Evolutionary conservation across 1,284 basidiomycete species (phyloP), one percentile per base, ranked within the genome.

Genomic region (Irpex sp.): DNA sequence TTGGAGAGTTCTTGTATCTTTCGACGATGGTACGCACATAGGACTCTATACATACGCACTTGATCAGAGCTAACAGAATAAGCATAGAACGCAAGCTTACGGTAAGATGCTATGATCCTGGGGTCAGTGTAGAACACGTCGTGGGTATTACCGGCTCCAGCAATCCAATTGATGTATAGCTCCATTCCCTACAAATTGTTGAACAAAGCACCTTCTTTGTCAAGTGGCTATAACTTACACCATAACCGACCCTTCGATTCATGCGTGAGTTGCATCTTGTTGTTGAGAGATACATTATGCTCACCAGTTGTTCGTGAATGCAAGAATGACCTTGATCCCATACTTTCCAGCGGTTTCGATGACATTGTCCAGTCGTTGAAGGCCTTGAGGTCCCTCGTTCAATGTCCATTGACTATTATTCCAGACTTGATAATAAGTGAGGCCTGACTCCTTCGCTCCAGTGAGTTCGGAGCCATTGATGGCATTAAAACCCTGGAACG

Each of bases 271-370:
- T 6, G 17, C 8, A 5, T 44, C 8, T 19, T 31, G 5, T 5
- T n/a, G 3, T 56, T 17, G 31, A 48, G 19, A 13, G 31, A 34
- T 31, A 15, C 40, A 44, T 6, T 9, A 13, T 15, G 5, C 9
- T 40, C 62, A 82, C 88, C 88, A 91, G 67, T 91, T 91, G 69
- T 91, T 91, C 19, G 88, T 88, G 65, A 91, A 82, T 19, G 87
- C 82, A 13, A 89, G 69, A 31, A 87, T 77, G 44, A 91, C 62
- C 64, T 85, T 86, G 59, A 91, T 76, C 15, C 81, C 84, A 52
- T 85, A 80, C 63, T 85, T 80, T 65, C 84, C 78, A 1, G 89
- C 89, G 59, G 85, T 77, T 55, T 80, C 73, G 47, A 89, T 72
- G 48, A 91, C 81, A 56, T 82, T 82, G 70, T 91, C 89, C n/a